A percentile compares a stretch with the other conserved stretches of the same genome.
phyloP scores from a whole-genome alignment of 345 rosid genomes.

The Rhodamnia argentea region DNA sequence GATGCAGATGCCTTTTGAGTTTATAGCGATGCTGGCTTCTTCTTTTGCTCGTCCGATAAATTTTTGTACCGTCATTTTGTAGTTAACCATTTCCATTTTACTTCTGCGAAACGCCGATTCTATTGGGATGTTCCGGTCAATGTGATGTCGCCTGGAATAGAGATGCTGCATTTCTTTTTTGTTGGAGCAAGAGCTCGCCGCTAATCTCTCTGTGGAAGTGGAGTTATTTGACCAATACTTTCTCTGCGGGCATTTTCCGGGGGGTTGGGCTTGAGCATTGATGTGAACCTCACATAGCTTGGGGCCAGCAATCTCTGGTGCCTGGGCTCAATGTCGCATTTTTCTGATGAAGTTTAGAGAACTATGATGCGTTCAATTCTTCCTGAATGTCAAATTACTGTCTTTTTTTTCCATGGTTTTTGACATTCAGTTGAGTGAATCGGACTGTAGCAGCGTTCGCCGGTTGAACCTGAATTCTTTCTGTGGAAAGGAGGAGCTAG shows the following conservation, averaged over 20 bases:
- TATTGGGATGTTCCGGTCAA: not conserved
- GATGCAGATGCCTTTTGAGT: not conserved
- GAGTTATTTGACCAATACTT: not conserved
- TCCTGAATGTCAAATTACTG: not conserved
- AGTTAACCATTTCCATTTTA: not conserved
- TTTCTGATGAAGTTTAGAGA: not conserved
- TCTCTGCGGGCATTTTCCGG: not conserved
- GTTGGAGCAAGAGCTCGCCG: not conserved
- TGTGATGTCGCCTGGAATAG: not conserved
- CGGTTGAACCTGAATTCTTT: not conserved
- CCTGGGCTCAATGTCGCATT: not conserved
- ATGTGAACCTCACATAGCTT: not conserved
- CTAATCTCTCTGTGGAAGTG: not conserved
- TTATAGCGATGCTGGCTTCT: not conserved
- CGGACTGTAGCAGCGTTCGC: not conserved
- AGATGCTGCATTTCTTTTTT: not conserved
- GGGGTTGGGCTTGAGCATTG: not conserved
- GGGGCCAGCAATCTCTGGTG: not conserved
- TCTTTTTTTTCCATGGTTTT: not conserved
- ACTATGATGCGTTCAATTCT: not conserved
- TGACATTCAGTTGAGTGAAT: not conserved
- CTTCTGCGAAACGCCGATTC: not conserved
- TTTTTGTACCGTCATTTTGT: not conserved
- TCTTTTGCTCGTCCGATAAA: not conserved
- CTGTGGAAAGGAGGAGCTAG: not conserved